Conservation (phyloP, 768 basidiomycete species). For the Mycena venus region DNA sequence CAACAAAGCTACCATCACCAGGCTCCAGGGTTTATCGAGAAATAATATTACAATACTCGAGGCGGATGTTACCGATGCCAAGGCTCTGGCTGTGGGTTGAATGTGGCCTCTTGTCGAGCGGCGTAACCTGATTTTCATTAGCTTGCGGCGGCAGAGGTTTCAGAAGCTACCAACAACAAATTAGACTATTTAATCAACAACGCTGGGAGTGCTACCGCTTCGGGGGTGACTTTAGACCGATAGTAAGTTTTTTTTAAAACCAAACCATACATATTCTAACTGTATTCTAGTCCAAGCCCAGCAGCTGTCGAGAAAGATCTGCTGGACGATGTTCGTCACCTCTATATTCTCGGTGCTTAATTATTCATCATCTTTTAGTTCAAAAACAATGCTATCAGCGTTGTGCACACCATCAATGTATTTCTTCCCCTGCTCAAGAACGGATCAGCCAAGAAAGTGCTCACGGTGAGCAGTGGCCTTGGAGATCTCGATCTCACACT, state of each 20-base stretch:
- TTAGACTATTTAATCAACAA: slow-evolving; percentile 18
- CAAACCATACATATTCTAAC: neutral
- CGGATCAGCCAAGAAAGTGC: slow-evolving; percentile 52
- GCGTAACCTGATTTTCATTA: neutral
- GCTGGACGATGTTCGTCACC: neutral
- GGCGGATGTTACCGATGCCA: too few species aligned
- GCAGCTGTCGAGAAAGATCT: neutral
- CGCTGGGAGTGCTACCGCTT: neutral
- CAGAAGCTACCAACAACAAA: neutral
- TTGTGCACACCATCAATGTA: slow-evolving; percentile 9
- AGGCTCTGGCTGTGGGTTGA: neutral
- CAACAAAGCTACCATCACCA: neutral
- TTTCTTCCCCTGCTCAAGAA: slow-evolving; percentile 13
- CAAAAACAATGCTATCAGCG: neutral
- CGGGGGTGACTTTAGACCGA: neutral
- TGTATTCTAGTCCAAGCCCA: neutral
- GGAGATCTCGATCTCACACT: slow-evolving; percentile 44
- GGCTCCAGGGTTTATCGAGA: neutral
- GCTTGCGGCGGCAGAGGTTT: neutral
- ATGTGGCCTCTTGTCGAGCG: neutral
- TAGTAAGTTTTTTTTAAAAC: neutral
- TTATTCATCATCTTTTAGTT: neutral
- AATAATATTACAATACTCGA: neutral
- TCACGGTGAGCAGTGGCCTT: slow-evolving; percentile 47
- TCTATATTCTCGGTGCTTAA: neutral